A percentile compares a stretch with the other conserved stretches of the same genome.
phyloP scores from a whole-genome alignment of 106 monocot genomes.

The Dactylorhiza incarnata region DNA sequence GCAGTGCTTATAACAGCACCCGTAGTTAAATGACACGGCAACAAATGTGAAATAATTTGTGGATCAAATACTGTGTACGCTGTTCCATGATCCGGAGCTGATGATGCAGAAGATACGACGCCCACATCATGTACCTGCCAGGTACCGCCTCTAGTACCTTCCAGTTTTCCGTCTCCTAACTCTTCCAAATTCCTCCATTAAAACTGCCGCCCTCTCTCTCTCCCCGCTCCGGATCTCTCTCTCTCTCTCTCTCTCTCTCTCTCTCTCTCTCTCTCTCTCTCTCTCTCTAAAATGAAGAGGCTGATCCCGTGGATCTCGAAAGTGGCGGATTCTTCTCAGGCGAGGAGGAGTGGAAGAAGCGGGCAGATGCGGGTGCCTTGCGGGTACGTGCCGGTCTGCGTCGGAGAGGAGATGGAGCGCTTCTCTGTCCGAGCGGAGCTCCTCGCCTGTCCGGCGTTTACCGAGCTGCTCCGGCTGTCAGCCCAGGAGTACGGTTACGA shows the following conservation, averaged over 20 bases:
- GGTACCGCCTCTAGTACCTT: constrained; percentile 1
- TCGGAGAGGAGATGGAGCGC: constrained; percentile 66
- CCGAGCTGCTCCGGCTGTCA: constrained; percentile 36
- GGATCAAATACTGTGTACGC: neutral
- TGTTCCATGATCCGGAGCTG: neutral
- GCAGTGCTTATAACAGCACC: too few relatives aligned
- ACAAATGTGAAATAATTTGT: neutral
- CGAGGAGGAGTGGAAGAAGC: neutral
- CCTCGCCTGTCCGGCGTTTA: constrained; percentile 35
- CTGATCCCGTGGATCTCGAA: constrained; percentile 39
- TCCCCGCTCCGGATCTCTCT: neutral
- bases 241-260: neutral
- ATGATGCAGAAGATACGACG: neutral
- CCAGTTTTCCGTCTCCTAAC: neutral
- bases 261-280: too few relatives aligned
- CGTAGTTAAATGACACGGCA: too few relatives aligned
- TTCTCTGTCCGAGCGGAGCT: constrained; percentile 47
- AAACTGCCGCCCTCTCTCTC: neutral
- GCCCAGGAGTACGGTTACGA: constrained; percentile 68
- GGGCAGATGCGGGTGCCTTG: constrained; percentile 16
- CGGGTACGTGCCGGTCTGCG: constrained; percentile 63
- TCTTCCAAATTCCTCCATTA: neutral
- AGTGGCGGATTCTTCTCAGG: constrained; percentile 29
- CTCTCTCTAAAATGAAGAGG: constrained; percentile 29
- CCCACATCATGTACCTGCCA: constrained; percentile 11